Conservation (phyloP, 768 basidiomycete genomes). For the Leccinum incarnatum region DNA sequence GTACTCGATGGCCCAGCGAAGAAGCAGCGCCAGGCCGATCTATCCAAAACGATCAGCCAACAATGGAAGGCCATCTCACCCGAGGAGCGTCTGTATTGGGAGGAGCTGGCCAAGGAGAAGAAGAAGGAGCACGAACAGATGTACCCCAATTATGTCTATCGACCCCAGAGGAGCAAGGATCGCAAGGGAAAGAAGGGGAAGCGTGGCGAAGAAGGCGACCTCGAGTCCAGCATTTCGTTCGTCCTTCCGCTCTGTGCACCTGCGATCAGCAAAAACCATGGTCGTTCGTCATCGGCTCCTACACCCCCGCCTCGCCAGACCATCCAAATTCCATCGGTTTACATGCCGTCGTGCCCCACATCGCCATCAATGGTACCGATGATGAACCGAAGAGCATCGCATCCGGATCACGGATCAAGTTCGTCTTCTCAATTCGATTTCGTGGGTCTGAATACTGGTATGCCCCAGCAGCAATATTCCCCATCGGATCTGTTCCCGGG, state of each 20-base stretch:
- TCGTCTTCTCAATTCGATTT: slow-evolving; percentile 52
- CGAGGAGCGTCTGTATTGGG: slow-evolving; percentile 73
- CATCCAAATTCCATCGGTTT: slow-evolving; percentile 66
- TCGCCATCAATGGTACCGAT: slow-evolving; percentile 55
- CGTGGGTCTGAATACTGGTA: slow-evolving; percentile 43
- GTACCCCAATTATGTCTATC: slow-evolving; percentile 78
- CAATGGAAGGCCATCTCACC: slow-evolving; percentile 69
- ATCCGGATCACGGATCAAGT: slow-evolving; percentile 47
- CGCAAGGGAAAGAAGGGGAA: slow-evolving; percentile 48
- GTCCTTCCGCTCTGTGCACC: slow-evolving; percentile 39
- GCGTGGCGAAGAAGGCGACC: slow-evolving; percentile 42
- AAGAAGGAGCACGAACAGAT: slow-evolving; percentile 75
- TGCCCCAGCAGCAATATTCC: slow-evolving; percentile 40
- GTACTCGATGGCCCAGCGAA: slow-evolving; percentile 43
- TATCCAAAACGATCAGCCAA: slow-evolving; percentile 79
- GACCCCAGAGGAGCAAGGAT: slow-evolving; percentile 60
- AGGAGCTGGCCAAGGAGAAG: slow-evolving; percentile 72
- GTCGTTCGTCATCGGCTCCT: slow-evolving; percentile 55
- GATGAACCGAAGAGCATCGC: slow-evolving; percentile 59
- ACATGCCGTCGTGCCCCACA: slow-evolving; percentile 61
- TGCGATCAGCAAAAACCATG: slow-evolving; percentile 40
- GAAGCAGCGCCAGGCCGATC: slow-evolving; percentile 76
- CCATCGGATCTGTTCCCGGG: slow-evolving; percentile 27
- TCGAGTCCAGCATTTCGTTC: slow-evolving; percentile 52
- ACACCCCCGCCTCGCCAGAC: slow-evolving; percentile 66